Base-by-base conservation (phyloP, 805 yeast genomes). In the Phaffomyces antillensis region DNA sequence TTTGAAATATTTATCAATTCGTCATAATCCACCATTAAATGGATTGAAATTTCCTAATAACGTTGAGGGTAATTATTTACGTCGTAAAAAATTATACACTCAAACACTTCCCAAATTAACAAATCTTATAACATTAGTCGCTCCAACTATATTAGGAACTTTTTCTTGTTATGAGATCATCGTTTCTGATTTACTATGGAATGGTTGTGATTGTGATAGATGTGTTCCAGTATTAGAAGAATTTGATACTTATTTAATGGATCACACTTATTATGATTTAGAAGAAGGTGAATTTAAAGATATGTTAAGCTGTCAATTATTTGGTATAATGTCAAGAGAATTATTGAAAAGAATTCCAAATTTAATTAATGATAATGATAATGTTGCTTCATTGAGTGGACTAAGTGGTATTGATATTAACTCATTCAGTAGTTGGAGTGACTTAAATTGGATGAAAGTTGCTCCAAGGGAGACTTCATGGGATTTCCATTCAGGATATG, bases 101-200 rank as follows among this genome's bases (percentile, higher is more conserved):
- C 59, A 63, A 0, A 62, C 72, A 0, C 56, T 83, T 6, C 85
- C 86, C 0, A 54, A 66, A 15, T 51, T 77, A 26, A 53, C 53
- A 13, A 54, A 65, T 2, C 63, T 78, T 37, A 63, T 73, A 39
- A 66, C 67, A 2, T 56, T 85, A 13, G 63, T 76, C 5, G 69
- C 80, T 0, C 88, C 90, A 3, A 77, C 78, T 5, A 67, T 82
- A 43, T 59, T 85, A 50, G 77, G 79, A 45, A 65, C 80, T 0
- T 64, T 81, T 18, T 68, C 87, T 0, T 76, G 86, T 49, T 85
- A 83, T 58, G 95, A 85, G 51, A 81, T 81, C 45, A 59, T 81
- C 7, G 78, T 80, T 57, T 83, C 86, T 39, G 84, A 81, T 49
- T 51, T 85, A 41, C 60, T 85, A 23, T 85, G 91, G 90, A 84